Conservation (phyloP, 2,329 filamentous ascomycete genomes). For the Exophiala phaeomuriformis region DNA sequence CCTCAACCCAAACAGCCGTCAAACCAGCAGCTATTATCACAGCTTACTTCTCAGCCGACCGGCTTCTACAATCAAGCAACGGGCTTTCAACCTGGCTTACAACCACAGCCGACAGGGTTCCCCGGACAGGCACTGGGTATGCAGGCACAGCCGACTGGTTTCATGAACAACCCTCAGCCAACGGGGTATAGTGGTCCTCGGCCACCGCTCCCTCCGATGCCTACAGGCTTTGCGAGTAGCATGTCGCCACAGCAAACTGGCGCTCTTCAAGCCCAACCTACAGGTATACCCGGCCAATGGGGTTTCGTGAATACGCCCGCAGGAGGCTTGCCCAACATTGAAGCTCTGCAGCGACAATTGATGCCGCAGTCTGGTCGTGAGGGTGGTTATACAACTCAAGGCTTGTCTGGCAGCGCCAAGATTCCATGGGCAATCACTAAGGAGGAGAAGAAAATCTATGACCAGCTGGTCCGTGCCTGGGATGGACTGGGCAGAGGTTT, state of each 20-base stretch:
- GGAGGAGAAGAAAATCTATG: conserved; percentile 95
- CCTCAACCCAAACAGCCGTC: conserved; percentile 65
- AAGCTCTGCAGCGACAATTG: conserved; percentile 84
- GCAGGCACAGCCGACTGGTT: conserved; percentile 64
- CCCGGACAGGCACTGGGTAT: conserved; percentile 36
- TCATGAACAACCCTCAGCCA: conserved; percentile 62
- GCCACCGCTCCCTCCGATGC: conserved; percentile 76
- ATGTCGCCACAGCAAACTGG: conserved; percentile 58
- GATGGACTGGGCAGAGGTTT: conserved; percentile 90
- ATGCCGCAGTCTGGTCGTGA: conserved; percentile 96
- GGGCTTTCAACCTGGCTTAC: conserved; percentile 51
- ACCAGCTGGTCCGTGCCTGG: conserved; percentile 91
- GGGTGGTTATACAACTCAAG: conserved; percentile 73
- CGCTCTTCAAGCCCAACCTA: conserved; percentile 86
- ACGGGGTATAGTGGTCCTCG: conserved; percentile 74
- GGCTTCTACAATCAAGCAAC: conserved; percentile 57
- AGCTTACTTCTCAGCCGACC: conserved; percentile 49
- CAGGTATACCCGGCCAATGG: conserved; percentile 89
- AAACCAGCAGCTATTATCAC: conserved; percentile 54
- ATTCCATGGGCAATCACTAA: conserved; percentile 99
- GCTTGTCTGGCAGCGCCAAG: conserved; percentile 84
- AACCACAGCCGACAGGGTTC: conserved; percentile 37
- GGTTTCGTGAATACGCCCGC: conserved; percentile 93
- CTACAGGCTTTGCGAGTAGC: conserved; percentile 60
- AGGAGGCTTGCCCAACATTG: conserved; percentile 84